Percentiles rank a stretch among this genome's conserved stretches.
Evolutionary conservation across 768 basidiomycete genomes (phyloP).

Genomic region (Gautieria morchelliformis): DNA sequence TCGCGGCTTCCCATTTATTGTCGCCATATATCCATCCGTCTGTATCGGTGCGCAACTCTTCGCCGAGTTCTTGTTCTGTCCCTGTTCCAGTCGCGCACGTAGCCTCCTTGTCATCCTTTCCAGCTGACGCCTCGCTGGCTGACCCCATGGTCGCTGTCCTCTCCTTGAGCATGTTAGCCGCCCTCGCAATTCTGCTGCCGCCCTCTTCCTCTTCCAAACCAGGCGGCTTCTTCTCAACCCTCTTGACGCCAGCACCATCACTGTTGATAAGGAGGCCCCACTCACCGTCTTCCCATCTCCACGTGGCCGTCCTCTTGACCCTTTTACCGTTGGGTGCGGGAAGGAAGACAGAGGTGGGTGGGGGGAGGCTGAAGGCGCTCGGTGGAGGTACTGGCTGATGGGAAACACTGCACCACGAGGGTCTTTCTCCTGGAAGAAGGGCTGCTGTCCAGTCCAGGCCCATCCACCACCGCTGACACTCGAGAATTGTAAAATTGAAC

Average conservation of each 20-base stretch:
- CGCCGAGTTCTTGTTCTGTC: background rate
- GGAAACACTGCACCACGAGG: constrained; percentile 66
- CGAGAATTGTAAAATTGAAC: constrained; percentile 84
- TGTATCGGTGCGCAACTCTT: constrained; percentile 46
- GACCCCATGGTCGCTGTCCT: constrained; percentile 22
- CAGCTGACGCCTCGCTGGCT: constrained; percentile 15
- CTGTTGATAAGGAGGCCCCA: constrained; percentile 67
- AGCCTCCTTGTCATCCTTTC: constrained; percentile 14
- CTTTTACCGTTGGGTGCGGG: constrained; percentile 27
- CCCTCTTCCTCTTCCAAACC: constrained; percentile 34
- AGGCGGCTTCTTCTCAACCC: constrained; percentile 57
- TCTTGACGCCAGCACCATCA: constrained; percentile 42
- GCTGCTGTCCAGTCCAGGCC: constrained; percentile 94
- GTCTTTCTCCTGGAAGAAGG: constrained; percentile 79
- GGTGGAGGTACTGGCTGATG: constrained; percentile 62
- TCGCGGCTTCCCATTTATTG: constrained; percentile 86
- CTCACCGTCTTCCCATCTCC: constrained; percentile 88
- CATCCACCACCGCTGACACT: constrained; percentile 98
- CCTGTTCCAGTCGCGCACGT: background rate
- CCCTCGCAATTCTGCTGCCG: constrained; percentile 36
- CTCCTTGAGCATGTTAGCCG: constrained; percentile 38
- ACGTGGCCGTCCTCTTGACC: constrained; percentile 66
- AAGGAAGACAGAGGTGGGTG: constrained; percentile 50
- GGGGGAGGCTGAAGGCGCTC: constrained; percentile 55
- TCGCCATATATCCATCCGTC: constrained; percentile 94